Percentiles rank a stretch among this genome's conserved stretches.
These are phyloP conservation scores for Aspergillus unguis DNA, from an alignment of 2,329 filamentous ascomycete species.

Conservation along the genomic window DNA sequence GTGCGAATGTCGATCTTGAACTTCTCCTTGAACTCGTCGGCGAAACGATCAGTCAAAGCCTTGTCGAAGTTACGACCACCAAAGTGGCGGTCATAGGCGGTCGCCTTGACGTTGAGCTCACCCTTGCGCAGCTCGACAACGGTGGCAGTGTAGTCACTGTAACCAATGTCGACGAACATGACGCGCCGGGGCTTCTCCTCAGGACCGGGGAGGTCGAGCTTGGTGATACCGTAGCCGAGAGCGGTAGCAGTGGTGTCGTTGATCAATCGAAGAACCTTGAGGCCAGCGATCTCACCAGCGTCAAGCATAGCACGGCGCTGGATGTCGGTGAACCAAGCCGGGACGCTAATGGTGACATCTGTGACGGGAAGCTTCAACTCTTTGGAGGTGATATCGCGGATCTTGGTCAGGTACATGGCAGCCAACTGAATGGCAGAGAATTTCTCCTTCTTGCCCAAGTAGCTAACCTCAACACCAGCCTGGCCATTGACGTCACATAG, in stretches of 20 bases:
- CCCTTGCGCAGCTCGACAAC: constrained; percentile 97
- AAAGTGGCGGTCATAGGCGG: constrained; percentile 90
- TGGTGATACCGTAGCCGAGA: constrained; percentile 96
- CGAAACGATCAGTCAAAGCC: constrained; percentile 90
- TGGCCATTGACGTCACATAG: constrained; percentile 90
- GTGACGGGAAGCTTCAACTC: constrained; percentile 90
- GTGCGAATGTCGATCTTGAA: constrained; percentile 94
- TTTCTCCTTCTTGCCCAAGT: constrained; percentile 89
- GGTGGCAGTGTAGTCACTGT: constrained; percentile 92
- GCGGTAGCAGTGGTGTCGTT: constrained; percentile 97
- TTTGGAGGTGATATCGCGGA: constrained; percentile 79
- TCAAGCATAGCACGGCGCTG: constrained; percentile 88
- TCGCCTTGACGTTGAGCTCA: constrained; percentile 89
- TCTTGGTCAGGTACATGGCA: constrained; percentile 93
- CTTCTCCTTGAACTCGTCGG: constrained; percentile 93
- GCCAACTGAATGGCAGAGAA: constrained; percentile 93
- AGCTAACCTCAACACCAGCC: constrained; percentile 89
- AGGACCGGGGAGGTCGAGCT: constrained; percentile 80
- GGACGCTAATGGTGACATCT: constrained; percentile 90
- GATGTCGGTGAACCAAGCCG: constrained; percentile 93
- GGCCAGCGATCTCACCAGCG: constrained; percentile 85
- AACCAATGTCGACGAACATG: constrained; percentile 88
- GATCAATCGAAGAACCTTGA: constrained; percentile 90
- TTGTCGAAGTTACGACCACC: constrained; percentile 97
- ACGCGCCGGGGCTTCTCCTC: constrained; percentile 93